phyloP scores from a whole-genome alignment of 225 moss, liverwort and hornwort genomes.

The Anthoceros angustus region DNA sequence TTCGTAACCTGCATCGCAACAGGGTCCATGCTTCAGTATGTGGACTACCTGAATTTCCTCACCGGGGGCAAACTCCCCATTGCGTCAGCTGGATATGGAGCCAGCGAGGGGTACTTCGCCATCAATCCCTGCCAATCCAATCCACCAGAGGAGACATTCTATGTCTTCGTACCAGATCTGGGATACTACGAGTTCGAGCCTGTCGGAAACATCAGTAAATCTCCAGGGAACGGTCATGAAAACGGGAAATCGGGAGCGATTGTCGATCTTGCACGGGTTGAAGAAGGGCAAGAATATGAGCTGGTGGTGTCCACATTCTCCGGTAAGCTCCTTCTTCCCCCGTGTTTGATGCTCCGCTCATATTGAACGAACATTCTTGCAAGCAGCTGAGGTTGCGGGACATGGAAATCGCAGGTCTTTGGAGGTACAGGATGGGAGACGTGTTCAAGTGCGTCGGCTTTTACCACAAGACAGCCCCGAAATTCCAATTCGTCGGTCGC shows the following conservation, averaged over 20 bases:
- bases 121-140: slow-evolving; percentile 33
- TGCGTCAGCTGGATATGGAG: not conserved
- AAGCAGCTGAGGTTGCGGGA: not conserved
- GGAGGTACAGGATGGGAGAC: slow-evolving; percentile 63
- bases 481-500: slow-evolving; percentile 49
- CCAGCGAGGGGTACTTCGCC: slow-evolving; percentile 45
- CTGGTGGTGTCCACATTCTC: slow-evolving; percentile 53
- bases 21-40: slow-evolving; percentile 1
- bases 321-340: slow-evolving; percentile 17
- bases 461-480: slow-evolving; percentile 29
- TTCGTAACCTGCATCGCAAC: not conserved
- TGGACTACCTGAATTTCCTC: not conserved
- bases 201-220: no score
- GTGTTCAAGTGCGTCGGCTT: slow-evolving; percentile 52
- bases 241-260: slow-evolving; percentile 11
- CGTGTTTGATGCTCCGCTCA: not conserved
- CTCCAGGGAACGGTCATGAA: slow-evolving; percentile 5
- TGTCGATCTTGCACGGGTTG: slow-evolving; percentile 41
- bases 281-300: slow-evolving; percentile 63
- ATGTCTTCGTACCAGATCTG: slow-evolving; percentile 43
- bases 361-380: not conserved
- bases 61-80: not conserved
- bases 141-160: slow-evolving; percentile 34
- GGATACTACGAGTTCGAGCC: slow-evolving; percentile 58
- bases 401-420: slow-evolving; percentile 34